Evolutionary conservation across 257 asterid species (phyloP).

Genomic region (Eucommia ulmoides): DNA sequence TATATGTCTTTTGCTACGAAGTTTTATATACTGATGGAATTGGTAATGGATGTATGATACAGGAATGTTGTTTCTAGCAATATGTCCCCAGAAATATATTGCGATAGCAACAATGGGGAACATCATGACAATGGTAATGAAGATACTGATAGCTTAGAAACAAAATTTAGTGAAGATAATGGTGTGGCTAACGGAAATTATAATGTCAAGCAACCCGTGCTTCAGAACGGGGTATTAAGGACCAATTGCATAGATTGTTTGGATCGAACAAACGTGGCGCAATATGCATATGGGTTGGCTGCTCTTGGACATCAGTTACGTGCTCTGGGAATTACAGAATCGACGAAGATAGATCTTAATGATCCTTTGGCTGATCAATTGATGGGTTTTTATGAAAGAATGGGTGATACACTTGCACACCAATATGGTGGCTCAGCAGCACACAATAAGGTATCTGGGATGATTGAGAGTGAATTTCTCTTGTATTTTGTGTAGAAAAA

Average conservation of each 20-base stretch:
- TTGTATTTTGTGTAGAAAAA: no score
- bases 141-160: conserved; percentile 36
- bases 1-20: no score
- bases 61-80: conserved; percentile 41
- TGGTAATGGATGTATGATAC: conserved; percentile 12
- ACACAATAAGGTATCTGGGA: conserved; percentile 96
- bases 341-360: conserved; percentile 69
- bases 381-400: conserved; percentile 84
- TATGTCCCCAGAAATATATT: conserved; percentile 20
- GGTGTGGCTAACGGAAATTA: conserved; percentile 25
- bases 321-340: conserved; percentile 54
- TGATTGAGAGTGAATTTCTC: no score
- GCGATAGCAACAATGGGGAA: conserved; percentile 31
- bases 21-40: no score
- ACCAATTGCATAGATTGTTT: conserved; percentile 97
- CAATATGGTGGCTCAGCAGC: conserved; percentile 99
- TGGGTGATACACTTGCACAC: conserved; percentile 99
- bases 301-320: conserved; percentile 82
- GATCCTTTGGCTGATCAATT: conserved; percentile 94
- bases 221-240: conserved; percentile 90
- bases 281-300: conserved; percentile 92
- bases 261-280: conserved; percentile 98
- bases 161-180: conserved; percentile 27
- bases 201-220: conserved; percentile 35
- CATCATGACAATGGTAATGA: conserved; percentile 33